Evolutionary conservation across 1,139 yeast species (phyloP).

Genomic region (Schwanniomyces etchellsii): DNA sequence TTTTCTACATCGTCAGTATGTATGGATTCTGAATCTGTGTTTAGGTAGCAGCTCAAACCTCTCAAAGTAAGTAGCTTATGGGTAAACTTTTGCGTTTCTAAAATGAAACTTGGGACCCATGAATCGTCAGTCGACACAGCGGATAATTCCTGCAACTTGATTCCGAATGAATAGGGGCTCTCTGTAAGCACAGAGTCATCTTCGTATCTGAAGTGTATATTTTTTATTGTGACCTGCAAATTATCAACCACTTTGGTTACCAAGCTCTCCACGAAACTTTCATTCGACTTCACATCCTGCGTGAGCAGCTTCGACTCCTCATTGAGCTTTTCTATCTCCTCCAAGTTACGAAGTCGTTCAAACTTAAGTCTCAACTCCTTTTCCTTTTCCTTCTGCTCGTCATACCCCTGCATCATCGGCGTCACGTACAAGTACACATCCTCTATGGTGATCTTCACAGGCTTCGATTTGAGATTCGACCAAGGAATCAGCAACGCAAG

Average conservation of each 20-base stretch:
- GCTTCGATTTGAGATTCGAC: constrained; percentile 90
- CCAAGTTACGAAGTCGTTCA: constrained; percentile 65
- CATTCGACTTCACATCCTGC: constrained; percentile 49
- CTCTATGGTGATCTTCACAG: constrained; percentile 85
- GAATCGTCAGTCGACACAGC: constrained; percentile 84
- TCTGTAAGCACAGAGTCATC: constrained; percentile 66
- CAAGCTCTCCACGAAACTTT: constrained; percentile 80
- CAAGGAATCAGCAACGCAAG: constrained; percentile 91
- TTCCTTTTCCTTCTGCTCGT: constrained; percentile 59
- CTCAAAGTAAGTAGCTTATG: constrained; percentile 74
- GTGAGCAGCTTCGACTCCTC: constrained; percentile 34
- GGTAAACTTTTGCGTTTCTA: constrained; percentile 62
- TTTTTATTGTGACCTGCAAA: constrained; percentile 85
- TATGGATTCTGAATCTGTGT: constrained; percentile 57
- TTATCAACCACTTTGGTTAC: constrained; percentile 90
- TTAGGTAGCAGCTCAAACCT: constrained; percentile 79
- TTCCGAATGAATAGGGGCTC: constrained; percentile 75
- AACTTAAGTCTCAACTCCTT: constrained; percentile 64
- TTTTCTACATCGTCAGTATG: constrained; percentile 39
- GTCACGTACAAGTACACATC: constrained; percentile 80
- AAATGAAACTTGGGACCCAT: constrained; percentile 85
- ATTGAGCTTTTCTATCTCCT: constrained; percentile 46
- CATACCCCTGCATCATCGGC: constrained; percentile 55
- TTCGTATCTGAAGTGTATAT: constrained; percentile 89
- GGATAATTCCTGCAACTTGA: constrained; percentile 78